Percentiles rank a stretch among this genome's conserved stretches.
Conservation (phyloP, 2,329 filamentous ascomycete genomes). For the Lasiodiplodia gonubiensis region DNA sequence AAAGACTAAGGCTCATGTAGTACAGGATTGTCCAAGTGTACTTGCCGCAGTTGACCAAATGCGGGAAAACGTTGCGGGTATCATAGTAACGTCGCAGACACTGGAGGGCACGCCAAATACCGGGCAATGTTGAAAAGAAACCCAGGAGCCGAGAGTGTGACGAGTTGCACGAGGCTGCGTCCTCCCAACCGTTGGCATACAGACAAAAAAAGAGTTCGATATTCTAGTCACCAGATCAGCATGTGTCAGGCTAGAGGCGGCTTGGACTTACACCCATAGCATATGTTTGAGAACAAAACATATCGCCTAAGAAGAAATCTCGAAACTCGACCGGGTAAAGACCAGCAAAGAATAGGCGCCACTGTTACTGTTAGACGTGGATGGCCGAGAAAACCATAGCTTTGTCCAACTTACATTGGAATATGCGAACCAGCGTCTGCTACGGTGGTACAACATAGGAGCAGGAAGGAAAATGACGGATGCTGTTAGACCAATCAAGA, state of each 20-base stretch:
- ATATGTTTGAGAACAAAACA: conserved; percentile 96
- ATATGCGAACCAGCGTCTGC: conserved; percentile 84
- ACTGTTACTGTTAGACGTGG: conserved; percentile 59
- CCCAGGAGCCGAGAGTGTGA: conserved; percentile 81
- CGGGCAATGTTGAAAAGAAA: conserved; percentile 82
- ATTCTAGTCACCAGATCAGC: conserved; percentile 63
- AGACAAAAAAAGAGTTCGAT: conserved; percentile 93
- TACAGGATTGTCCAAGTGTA: conserved; percentile 84
- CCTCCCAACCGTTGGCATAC: conserved; percentile 78
- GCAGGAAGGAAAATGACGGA: conserved; percentile 77
- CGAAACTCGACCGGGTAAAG: conserved; percentile 94
- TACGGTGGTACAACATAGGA: conserved; percentile 74
- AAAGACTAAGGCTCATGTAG: conserved; percentile 79
- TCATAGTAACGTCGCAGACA: conserved; percentile 89
- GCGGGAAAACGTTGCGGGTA: conserved; percentile 85
- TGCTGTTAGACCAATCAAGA: conserved; percentile 73
- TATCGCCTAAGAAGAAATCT: conserved; percentile 97
- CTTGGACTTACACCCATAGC: conserved; percentile 72
- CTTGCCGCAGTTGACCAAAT: conserved; percentile 90
- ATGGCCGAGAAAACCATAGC: neutral
- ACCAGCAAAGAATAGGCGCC: conserved; percentile 82
- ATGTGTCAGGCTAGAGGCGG: neutral
- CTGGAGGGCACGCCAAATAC: conserved; percentile 88
- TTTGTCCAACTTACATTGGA: conserved; percentile 70
- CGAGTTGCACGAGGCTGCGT: conserved; percentile 82